Percentiles rank a stretch among this genome's conserved stretches.
Conservation (phyloP, 139 green algal genomes). For the Eudorina sp. region DNA sequence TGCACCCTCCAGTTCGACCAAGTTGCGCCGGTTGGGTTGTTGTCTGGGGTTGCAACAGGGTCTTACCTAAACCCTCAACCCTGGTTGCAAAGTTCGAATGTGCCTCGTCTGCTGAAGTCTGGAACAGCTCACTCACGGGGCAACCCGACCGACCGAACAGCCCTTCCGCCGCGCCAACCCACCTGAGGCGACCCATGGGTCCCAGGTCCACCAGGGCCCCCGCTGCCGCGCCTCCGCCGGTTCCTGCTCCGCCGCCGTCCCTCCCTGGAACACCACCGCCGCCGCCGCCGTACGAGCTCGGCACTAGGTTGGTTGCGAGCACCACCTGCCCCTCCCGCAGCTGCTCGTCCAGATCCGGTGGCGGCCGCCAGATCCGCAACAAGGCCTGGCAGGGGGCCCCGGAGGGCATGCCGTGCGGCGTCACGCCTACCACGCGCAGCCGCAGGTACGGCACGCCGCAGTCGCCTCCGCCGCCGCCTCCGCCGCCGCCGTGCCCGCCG, state of each 20-base stretch:
- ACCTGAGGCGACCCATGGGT: conserved; percentile 9
- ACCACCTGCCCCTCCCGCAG: conserved; percentile 39
- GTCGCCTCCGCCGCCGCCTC: conserved; percentile 2
- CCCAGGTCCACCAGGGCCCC: background rate
- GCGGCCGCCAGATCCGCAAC: conserved; percentile 25
- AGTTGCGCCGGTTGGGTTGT: too few species aligned
- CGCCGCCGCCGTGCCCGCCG: background rate
- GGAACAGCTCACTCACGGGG: too few species aligned
- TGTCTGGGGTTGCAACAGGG: too few species aligned
- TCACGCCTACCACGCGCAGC: conserved; percentile 16
- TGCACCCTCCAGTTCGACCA: too few species aligned
- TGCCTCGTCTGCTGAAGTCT: too few species aligned
- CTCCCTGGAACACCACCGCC: too few species aligned
- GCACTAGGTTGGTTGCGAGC: background rate
- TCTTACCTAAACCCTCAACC: too few species aligned
- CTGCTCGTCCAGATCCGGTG: conserved; percentile 5
- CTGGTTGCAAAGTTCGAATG: too few species aligned
- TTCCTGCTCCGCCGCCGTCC: background rate
- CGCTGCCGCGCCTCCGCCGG: background rate
- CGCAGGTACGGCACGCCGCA: conserved; percentile 8
- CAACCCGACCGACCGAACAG: too few species aligned
- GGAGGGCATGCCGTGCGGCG: conserved; percentile 5
- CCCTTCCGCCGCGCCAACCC: background rate
- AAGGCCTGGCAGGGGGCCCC: background rate
- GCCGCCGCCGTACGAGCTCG: background rate